phyloP scores from a whole-genome alignment of 2,329 filamentous ascomycete genomes.

The Ophiostoma novo-ulmi region DNA sequence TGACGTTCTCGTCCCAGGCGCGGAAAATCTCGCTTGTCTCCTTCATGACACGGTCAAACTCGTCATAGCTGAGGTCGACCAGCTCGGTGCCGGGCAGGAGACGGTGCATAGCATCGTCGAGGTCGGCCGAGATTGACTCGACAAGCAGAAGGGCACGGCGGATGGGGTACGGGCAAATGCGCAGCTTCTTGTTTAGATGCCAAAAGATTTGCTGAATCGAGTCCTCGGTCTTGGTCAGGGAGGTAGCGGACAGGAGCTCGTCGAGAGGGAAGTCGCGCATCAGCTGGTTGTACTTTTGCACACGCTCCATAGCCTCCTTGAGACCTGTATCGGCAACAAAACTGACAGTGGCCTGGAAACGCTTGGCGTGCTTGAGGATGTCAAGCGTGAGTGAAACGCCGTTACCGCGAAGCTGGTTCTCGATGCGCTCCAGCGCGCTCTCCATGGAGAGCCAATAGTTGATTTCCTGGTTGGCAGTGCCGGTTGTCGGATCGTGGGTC shows the following conservation, averaged over 20 bases:
- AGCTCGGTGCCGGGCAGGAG: conserved; percentile 80
- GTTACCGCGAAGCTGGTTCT: conserved; percentile 79
- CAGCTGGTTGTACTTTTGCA: conserved; percentile 97
- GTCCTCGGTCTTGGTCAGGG: conserved; percentile 80
- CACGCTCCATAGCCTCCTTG: conserved; percentile 91
- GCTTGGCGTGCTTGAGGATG: conserved; percentile 92
- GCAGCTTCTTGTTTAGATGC: conserved; percentile 96
- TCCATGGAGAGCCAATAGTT: conserved; percentile 99
- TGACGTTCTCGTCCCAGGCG: conserved; percentile 91
- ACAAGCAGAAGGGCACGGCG: conserved; percentile 87
- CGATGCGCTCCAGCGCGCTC: conserved; percentile 83
- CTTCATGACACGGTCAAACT: conserved; percentile 81
- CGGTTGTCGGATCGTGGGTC: conserved; percentile 71
- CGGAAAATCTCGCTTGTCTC: conserved; percentile 80
- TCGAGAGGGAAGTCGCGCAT: conserved; percentile 98
- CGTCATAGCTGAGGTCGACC: conserved; percentile 85
- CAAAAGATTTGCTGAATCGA: conserved; percentile 83
- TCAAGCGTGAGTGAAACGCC: conserved; percentile 89
- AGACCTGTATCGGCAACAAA: conserved; percentile 93
- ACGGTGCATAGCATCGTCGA: conserved; percentile 80
- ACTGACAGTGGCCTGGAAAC: conserved; percentile 95
- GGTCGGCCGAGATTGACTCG: conserved; percentile 89
- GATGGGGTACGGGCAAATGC: conserved; percentile 93
- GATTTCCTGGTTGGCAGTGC: conserved; percentile 90
- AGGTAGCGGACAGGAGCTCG: conserved; percentile 87